These are phyloP conservation scores for Fusarium floridanum DNA, from an alignment of 2,329 filamentous ascomycete genomes.

Conservation along the genomic window DNA sequence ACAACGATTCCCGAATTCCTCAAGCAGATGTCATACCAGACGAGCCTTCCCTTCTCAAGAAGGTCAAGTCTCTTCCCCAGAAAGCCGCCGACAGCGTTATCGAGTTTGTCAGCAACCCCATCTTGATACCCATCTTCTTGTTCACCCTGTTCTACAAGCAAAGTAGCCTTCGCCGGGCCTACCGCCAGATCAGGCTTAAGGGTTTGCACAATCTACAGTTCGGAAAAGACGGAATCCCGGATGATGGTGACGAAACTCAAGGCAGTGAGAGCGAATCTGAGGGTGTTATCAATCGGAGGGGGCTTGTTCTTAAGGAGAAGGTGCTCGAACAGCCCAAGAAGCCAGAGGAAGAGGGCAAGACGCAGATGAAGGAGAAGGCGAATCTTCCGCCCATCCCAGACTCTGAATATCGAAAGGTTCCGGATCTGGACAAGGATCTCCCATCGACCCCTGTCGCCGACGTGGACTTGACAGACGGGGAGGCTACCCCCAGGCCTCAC, in stretches of 20 bases:
- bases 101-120: conserved; percentile 69
- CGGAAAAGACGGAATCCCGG: background rate
- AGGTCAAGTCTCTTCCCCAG: conserved; percentile 64
- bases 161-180: conserved; percentile 59
- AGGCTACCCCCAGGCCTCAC: conserved; percentile 30
- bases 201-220: conserved; percentile 40
- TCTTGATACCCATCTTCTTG: conserved; percentile 62
- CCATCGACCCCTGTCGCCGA: conserved; percentile 12
- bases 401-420: conserved; percentile 13
- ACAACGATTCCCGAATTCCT: conserved; percentile 52
- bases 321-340: conserved; percentile 15
- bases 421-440: conserved; percentile 11
- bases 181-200: conserved; percentile 50
- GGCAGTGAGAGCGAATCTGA: conserved; percentile 35
- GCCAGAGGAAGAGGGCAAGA: background rate
- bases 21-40: conserved; percentile 47
- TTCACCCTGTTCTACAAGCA: conserved; percentile 58
- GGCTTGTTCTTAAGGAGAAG: background rate
- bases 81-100: conserved; percentile 63
- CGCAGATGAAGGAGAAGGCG: background rate
- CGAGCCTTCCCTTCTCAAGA: conserved; percentile 61
- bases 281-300: background rate
- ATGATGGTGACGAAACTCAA: conserved; percentile 29
- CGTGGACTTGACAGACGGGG: conserved; percentile 28
- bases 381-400: background rate